Base-by-base conservation (phyloP, 768 basidiomycete genomes). In the Cantharellus cinnabarinus region DNA sequence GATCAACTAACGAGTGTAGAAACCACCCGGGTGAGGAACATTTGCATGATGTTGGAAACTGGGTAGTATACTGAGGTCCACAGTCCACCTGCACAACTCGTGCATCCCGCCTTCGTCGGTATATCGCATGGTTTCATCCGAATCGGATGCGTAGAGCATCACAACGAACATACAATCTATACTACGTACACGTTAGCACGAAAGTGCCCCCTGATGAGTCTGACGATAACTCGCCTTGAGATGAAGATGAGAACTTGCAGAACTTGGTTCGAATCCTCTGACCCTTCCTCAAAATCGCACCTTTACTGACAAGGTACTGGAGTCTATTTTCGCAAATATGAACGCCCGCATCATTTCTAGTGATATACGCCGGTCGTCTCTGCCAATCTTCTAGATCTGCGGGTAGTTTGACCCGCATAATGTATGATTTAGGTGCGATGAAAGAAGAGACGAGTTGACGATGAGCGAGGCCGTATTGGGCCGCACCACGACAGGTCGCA, bases 361-460 rank as follows among this genome's bases (percentile, higher is more conserved):
- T 78, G 65, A 91, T 84, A 66, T 89, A 93, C 3, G 82, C 87
- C 1, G 89, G 89, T n/a, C 89, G 75, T 66, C 82, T 85, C 67
- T 80, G 70, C 73, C 79, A 82, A 69, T 93, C 89, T 65, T 90
- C 86, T 61, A 75, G 76, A 56, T 90, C 89, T 38, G 88, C 88
- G 50, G 88, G 89, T 38, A 93, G 75, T 68, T 90, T 90, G 62
- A 89, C 88, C 75, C 85, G 86, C 83, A 90, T 87, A 62, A 89
- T 77, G 67, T 91, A 93, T 35, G 85, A 82, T 57, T 81, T 76
- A 10, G 89, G 88, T 7, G 80, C 80, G 58, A 91, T 85, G 56
- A 90, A 77, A 51, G 80, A 85, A 20, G 87, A 87, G 5, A 90
- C 88, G 10, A 89, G 75, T 39, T 79, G 74, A 63, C 79, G 75